Evolutionary conservation across 2,329 filamentous ascomycete species (phyloP).

Genomic region (Ophiostoma pallidulum): DNA sequence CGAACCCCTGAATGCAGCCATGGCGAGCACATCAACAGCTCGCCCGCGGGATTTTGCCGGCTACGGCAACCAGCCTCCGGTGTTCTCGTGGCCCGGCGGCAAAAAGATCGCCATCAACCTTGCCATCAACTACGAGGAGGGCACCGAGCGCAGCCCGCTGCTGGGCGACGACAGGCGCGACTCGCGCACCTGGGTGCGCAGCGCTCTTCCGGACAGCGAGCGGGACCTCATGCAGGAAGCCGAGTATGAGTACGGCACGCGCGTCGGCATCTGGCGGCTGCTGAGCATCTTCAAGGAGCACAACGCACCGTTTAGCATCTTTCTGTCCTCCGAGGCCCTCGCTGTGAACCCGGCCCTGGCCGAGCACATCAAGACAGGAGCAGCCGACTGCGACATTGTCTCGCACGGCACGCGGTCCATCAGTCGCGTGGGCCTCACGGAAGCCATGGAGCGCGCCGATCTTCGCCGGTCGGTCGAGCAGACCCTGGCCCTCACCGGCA

Average conservation of each 20-base stretch:
- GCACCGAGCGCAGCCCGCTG: constrained; percentile 24
- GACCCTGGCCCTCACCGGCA: constrained; percentile 7
- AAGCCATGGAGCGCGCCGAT: constrained; percentile 1
- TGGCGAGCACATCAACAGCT: background rate
- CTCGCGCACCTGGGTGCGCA: constrained; percentile 14
- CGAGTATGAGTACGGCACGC: constrained; percentile 18
- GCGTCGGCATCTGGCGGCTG: constrained; percentile 16
- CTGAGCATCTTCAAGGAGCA: constrained; percentile 13
- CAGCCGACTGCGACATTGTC: constrained; percentile 9
- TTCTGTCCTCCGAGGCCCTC: constrained; percentile 13
- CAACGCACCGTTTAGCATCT: constrained; percentile 10
- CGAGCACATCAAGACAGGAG: background rate
- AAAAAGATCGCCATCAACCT: constrained; percentile 29
- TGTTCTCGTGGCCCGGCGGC: constrained; percentile 26
- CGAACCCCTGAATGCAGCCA: no score
- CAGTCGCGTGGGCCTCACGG: constrained; percentile 8
- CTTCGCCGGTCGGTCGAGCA: constrained; percentile 7
- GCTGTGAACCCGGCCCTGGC: constrained; percentile 15
- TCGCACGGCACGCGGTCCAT: constrained; percentile 13
- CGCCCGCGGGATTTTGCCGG: constrained; percentile 17
- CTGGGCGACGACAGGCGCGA: constrained; percentile 24
- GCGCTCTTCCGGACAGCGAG: constrained; percentile 6
- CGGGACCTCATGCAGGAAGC: constrained; percentile 14
- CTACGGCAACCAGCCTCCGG: constrained; percentile 9
- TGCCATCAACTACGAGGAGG: constrained; percentile 29